phyloP scores from a whole-genome alignment of 441 rosid genomes.

The Geranium incanum region DNA sequence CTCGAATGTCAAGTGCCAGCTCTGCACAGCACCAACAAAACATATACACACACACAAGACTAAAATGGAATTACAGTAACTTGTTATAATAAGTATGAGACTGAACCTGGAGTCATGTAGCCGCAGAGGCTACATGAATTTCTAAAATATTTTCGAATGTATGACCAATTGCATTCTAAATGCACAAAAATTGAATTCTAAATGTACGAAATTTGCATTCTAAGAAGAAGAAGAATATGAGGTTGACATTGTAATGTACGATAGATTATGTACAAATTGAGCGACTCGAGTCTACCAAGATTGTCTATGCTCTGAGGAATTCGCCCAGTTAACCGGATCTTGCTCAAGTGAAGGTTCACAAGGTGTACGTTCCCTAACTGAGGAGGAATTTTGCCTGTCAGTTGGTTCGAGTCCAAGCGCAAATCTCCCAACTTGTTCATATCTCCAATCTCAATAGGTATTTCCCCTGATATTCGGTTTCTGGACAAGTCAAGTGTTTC shows the following conservation, averaged over 20 bases:
- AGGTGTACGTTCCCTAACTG: conserved; percentile 38
- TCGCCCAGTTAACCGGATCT: conserved; percentile 39
- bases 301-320: conserved; percentile 35
- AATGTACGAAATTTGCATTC: too few relatives aligned
- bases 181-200: too few relatives aligned
- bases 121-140: background rate
- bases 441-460: conserved; percentile 46
- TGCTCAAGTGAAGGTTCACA: conserved; percentile 42
- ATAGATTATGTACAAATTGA: conserved; percentile 28
- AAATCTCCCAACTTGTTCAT: conserved; percentile 31
- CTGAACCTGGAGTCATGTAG: conserved; percentile 26
- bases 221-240: too few relatives aligned
- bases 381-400: conserved; percentile 43
- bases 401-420: conserved; percentile 35
- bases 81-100: background rate
- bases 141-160: too few relatives aligned
- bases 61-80: background rate
- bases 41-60: background rate
- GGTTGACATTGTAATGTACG: too few relatives aligned
- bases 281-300: conserved; percentile 26
- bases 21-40: conserved; percentile 18
- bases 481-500: conserved; percentile 37
- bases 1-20: conserved; percentile 20
- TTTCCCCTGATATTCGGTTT: conserved; percentile 43
- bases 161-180: too few relatives aligned